These are phyloP conservation scores for Vitellaria paradoxa DNA, from an alignment of 179 eudicot genomes.

Conservation along the genomic window DNA sequence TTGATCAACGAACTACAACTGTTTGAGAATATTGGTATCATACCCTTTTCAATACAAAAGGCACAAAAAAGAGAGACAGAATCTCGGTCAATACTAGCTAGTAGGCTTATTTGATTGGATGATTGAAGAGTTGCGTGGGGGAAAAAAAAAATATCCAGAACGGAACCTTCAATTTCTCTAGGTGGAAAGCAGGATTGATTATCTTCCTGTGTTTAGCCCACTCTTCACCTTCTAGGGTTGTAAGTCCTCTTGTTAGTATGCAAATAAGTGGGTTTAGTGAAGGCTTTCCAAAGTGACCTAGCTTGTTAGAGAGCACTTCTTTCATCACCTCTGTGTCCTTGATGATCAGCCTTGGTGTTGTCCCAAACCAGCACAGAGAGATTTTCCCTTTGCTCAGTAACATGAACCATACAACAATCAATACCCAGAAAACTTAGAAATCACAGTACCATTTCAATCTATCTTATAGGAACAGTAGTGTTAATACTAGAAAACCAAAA, in stretches of 20 bases:
- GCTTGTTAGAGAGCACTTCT: constrained; percentile 44
- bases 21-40: constrained; percentile 35
- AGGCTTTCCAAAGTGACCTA: constrained; percentile 49
- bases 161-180: constrained; percentile 40
- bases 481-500: not conserved
- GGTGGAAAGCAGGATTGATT: constrained; percentile 52
- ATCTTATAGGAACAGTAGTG: too few relatives aligned
- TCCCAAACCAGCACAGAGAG: constrained; percentile 39
- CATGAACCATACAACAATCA: too few relatives aligned
- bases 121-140: too few relatives aligned
- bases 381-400: constrained; percentile 30
- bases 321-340: constrained; percentile 42
- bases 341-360: constrained; percentile 41
- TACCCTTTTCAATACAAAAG: constrained; percentile 19
- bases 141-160: not conserved
- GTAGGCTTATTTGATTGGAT: too few relatives aligned
- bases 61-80: too few relatives aligned
- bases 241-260: constrained; percentile 41
- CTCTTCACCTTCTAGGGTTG: constrained; percentile 45
- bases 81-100: too few relatives aligned
- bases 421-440: too few relatives aligned
- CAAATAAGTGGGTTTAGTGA: constrained; percentile 29
- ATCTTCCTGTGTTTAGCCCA: constrained; percentile 50
- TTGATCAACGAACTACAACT: constrained; percentile 28
- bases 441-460: too few relatives aligned